Conservation (phyloP, 225 moss, liverwort and hornwort species). For the Physcomitrellopsis africana region DNA sequence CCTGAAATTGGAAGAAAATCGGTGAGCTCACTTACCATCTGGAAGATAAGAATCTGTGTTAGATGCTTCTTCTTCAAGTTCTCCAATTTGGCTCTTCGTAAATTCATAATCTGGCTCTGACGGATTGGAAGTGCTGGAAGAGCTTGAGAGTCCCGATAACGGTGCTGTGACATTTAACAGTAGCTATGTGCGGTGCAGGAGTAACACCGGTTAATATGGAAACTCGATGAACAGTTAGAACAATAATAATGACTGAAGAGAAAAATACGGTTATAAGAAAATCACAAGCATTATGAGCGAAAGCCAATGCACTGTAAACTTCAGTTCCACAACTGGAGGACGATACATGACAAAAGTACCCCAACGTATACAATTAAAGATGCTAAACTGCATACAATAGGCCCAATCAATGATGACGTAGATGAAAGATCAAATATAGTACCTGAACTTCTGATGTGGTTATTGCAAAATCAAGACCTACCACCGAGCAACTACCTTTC, state of each 20-base stretch:
- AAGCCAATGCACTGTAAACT: slow-evolving; percentile 13
- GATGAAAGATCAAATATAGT: slow-evolving; percentile 23
- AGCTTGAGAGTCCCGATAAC: slow-evolving; percentile 56
- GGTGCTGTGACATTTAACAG: slow-evolving; percentile 55
- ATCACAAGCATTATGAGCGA: slow-evolving; percentile 6
- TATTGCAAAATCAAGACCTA: slow-evolving; percentile 83
- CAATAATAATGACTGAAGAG: slow-evolving; percentile 20
- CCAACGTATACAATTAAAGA: neutral
- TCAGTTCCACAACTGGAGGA: slow-evolving; percentile 17
- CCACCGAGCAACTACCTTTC: slow-evolving; percentile 78
- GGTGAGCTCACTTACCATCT: slow-evolving; percentile 45
- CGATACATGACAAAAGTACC: neutral
- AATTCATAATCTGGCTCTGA: slow-evolving; percentile 47
- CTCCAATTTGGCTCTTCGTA: slow-evolving; percentile 36
- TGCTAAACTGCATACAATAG: neutral
- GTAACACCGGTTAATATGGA: slow-evolving; percentile 30
- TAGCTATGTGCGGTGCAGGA: slow-evolving; percentile 42
- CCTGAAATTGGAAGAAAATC: slow-evolving; percentile 2
- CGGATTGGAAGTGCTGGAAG: slow-evolving; percentile 39
- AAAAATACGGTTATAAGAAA: slow-evolving; percentile 3
- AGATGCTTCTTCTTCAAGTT: slow-evolving; percentile 41
- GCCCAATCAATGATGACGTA: too few relatives aligned
- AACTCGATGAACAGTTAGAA: neutral
- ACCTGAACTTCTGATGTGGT: slow-evolving; percentile 97
- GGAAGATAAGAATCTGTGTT: slow-evolving; percentile 50